Conservation (phyloP, 2,329 filamentous ascomycete genomes). For the Colletotrichum kahawae region DNA sequence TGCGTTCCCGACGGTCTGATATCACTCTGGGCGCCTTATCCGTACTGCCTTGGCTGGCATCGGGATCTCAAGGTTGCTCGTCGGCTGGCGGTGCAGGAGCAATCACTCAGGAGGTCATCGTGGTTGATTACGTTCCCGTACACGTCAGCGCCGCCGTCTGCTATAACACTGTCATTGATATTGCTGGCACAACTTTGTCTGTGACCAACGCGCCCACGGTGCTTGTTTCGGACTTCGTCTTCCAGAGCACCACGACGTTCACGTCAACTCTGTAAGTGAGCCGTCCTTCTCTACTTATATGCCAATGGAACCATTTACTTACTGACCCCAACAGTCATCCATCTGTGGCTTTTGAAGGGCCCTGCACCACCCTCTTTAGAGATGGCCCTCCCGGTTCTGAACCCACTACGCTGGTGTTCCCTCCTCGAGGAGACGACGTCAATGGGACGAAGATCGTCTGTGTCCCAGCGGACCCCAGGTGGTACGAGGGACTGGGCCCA, state of each 20-base stretch:
- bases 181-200: background rate
- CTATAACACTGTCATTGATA: background rate
- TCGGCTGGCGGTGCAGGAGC: fast-evolving
- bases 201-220: background rate
- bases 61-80: background rate
- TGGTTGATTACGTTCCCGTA: background rate
- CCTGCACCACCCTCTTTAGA: background rate
- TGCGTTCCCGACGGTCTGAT: background rate
- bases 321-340: background rate
- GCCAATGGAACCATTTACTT: fast-evolving
- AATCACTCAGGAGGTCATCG: background rate
- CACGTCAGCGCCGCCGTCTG: background rate
- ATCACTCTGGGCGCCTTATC: background rate
- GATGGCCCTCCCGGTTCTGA: background rate
- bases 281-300: background rate
- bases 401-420: background rate
- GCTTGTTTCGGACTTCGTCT: background rate
- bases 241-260: background rate
- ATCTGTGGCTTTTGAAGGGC: background rate
- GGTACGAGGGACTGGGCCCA: background rate
- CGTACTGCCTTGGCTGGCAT: background rate
- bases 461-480: background rate
- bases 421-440: background rate
- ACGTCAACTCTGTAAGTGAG: background rate
- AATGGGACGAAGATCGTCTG: background rate